Conservation (phyloP, 768 basidiomycete species). For the Tricholoma bakamatsutake region DNA sequence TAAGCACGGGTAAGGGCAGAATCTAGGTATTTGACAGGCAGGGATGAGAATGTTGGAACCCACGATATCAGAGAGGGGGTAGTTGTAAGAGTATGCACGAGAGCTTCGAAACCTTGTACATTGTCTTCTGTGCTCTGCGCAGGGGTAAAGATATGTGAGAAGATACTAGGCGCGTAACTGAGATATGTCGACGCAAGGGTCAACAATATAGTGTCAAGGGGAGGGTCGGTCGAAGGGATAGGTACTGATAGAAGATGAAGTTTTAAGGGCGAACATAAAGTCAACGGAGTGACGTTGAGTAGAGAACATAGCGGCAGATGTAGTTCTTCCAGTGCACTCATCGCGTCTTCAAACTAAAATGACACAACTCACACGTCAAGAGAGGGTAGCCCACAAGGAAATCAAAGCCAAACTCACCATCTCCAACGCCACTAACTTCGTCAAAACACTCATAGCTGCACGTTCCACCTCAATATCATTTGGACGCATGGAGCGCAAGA, state of each 20-base stretch:
- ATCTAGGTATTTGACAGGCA: constrained; percentile 52
- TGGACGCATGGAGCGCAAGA: constrained; percentile 39
- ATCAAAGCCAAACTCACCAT: constrained; percentile 45
- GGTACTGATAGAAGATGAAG: constrained; percentile 40
- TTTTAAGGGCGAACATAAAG: constrained; percentile 1
- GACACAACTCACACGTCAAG: constrained; percentile 1
- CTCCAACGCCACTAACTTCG: constrained; percentile 62
- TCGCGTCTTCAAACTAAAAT: constrained; percentile 49
- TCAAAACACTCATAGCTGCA: constrained; percentile 61
- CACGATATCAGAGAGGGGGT: constrained; percentile 43
- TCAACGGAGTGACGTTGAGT: constrained; percentile 15
- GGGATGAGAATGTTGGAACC: constrained; percentile 36
- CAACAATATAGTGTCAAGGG: constrained; percentile 31
- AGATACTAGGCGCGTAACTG: constrained; percentile 42
- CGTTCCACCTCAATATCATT: constrained; percentile 64
- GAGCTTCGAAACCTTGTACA: constrained; percentile 7
- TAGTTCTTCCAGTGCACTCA: constrained; percentile 40
- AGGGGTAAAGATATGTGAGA: constrained; percentile 21
- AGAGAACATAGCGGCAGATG: constrained; percentile 35
- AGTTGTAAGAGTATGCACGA: constrained; percentile 25
- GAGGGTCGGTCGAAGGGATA: constrained; percentile 23
- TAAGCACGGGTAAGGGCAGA: constrained; percentile 56
- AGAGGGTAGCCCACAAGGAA: neutral
- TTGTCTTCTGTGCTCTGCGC: neutral
- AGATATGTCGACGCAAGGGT: constrained; percentile 59